Base-by-base conservation (phyloP, 768 basidiomycete genomes). In the Candolleomyces eurysporus region DNA sequence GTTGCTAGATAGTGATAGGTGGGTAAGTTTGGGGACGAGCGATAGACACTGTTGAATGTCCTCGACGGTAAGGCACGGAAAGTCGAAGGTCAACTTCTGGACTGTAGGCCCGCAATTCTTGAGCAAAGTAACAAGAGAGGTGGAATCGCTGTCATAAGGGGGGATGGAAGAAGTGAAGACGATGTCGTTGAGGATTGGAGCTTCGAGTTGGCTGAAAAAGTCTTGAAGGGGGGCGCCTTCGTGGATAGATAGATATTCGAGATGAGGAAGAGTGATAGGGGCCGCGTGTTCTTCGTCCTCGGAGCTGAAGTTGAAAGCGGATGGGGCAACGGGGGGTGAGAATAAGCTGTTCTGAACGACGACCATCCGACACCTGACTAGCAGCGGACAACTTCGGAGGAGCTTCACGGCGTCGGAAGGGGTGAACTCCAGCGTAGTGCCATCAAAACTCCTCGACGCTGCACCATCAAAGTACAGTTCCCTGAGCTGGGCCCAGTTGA, bases 391-490 rank as follows among this genome's bases (percentile, higher is more conserved):
- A 43, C 40, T 56, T n/a, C 32, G 19, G 19, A 56, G 40, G 40
- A 56, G 54, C 19, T 56, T 43, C 6, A 43, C 39, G 14, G 54
- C 54, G n/a, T 56, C 54, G 7, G 54, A 16, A 4, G 54, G 54
- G 9, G 54, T 42, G 21, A 56, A 56, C 39, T 56, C 54, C 8
- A 56, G n/a, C 31, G 54, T 56, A 7, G 39, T 36, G 14, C 54
- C 54, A 9, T 56, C 54, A 36, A 43, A 56, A 19, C n/a, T 26
- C n/a, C 54, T n/a, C 8, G 54, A 40, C 21, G 40, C 54, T 19
- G 54, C 6, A 5, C 54, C 54, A 56, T 56, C 54, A 39, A 56
- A 56, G 40, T 56, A 56, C 39, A 56, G 54, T 39, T 56, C 54
- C 21, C 39, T 56, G 22, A 56, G 54, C 36, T 56, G 54, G 19